These are phyloP conservation scores for Coemansia sp. DNA, from an alignment of 192 early-diverging fungal species.

Conservation along the genomic window DNA sequence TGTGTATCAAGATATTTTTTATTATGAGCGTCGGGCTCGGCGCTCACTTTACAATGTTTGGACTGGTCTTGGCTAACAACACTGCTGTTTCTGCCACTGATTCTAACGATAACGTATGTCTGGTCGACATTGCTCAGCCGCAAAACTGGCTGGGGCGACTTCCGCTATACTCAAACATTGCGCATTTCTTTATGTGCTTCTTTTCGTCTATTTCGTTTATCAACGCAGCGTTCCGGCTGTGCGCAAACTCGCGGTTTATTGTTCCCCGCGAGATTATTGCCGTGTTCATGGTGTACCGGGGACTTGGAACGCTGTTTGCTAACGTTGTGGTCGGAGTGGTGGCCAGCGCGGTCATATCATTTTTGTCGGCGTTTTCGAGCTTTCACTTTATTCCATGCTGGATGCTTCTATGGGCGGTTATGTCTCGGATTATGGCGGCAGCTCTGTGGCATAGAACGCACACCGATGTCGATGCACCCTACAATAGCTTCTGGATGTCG, in stretches of 20 bases:
- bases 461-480: constrained; percentile 11
- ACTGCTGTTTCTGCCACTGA: neutral
- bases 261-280: constrained; percentile 12
- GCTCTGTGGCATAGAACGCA: constrained; percentile 18
- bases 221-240: constrained; percentile 24
- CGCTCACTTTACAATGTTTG: constrained; percentile 16
- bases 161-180: constrained; percentile 12
- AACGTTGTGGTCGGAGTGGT: constrained; percentile 1
- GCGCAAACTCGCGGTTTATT: constrained; percentile 9
- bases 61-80: neutral
- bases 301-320: constrained; percentile 24
- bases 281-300: constrained; percentile 23
- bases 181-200: constrained; percentile 19
- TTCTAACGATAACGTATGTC: neutral
- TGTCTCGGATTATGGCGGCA: constrained; percentile 17
- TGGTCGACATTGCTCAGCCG: constrained; percentile 3
- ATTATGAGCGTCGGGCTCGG: constrained; percentile 18
- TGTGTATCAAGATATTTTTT: constrained; percentile 35
- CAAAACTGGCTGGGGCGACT: constrained; percentile 17
- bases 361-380: neutral
- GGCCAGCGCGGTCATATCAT: constrained; percentile 1
- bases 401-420: constrained; percentile 23
- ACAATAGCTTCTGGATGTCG: constrained; percentile 18
- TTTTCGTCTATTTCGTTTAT: constrained; percentile 30
- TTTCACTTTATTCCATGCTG: constrained; percentile 14